Evolutionary conservation across 352 stramenopile genomes (phyloP), one percentile per base, ranked within the genome.

Genomic region (Phytophthora brassicae): DNA sequence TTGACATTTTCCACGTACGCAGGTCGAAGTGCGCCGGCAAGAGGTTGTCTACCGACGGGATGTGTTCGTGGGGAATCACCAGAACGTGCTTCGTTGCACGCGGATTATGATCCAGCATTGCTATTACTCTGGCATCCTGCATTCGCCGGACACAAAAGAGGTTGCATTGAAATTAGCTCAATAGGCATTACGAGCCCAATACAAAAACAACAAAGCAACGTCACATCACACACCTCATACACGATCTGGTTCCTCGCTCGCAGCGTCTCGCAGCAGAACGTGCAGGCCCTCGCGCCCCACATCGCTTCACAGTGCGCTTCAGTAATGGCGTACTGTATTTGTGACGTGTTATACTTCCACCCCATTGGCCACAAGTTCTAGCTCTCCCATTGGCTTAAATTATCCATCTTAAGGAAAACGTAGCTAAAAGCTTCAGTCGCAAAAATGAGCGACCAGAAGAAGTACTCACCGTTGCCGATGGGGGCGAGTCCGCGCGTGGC

Each of bases 61-160:
- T 88, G 45, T 92, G 83, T 41, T 84, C 56, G 35, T 77, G 71
- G 13, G 83, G 69, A 12, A 92, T 85, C 44, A 92, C 75, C 35
- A 92, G 64, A 44, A 90, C 38, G 29, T 92, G 83, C 33, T 60
- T 72, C 16, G 60, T 63, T 2, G 83, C 80, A 14, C 78, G 75
- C 26, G 83, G 78, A 35, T 87, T 80, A 20, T 69, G 71, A 56
- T 92, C 83, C 31, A 75, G 43, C 50, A 89, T 90, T 1, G 68
- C 83, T 54, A 87, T 69, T n/a, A 89, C 69, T 26, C 62, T 53
- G 14, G 75, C 72, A 70, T 90, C 79, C 83, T 92, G 41, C 48
- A 60, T 7, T 55, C n/a, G n/a, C n/a, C n/a, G n/a, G n/a, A n/a
- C n/a, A n/a, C n/a, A n/a, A n/a, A n/a, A n/a, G n/a, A n/a, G n/a